Conservation (phyloP, 192 early-diverging fungal species). For the Physocladia obscura region DNA sequence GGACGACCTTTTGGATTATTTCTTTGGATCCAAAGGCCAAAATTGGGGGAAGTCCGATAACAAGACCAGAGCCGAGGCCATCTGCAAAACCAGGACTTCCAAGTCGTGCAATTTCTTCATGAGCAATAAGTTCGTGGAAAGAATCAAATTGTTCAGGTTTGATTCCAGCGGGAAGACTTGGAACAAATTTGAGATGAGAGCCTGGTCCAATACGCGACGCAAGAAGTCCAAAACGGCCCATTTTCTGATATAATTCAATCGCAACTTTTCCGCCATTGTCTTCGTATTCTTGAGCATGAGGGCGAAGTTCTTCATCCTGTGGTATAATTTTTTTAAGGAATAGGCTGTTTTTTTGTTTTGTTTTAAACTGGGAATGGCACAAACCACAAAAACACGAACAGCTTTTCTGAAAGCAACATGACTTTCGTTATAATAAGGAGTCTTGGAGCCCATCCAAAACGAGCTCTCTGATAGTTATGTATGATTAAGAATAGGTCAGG, state of each 20-base stretch:
- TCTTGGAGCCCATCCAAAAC: slow-evolving; percentile 17
- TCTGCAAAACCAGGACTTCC: slow-evolving; percentile 39
- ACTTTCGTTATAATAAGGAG: slow-evolving; percentile 48
- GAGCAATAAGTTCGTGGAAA: slow-evolving; percentile 55
- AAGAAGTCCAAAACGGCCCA: slow-evolving; percentile 44
- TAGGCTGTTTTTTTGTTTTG: neutral
- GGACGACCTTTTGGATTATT: slow-evolving; percentile 46
- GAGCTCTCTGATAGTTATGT: slow-evolving; percentile 25
- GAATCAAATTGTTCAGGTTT: slow-evolving; percentile 55
- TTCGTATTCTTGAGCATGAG: slow-evolving; percentile 21
- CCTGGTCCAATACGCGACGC: slow-evolving; percentile 50
- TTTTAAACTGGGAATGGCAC: neutral
- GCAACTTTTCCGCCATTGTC: slow-evolving; percentile 17
- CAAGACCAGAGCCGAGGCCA: slow-evolving; percentile 27
- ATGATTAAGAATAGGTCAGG: neutral
- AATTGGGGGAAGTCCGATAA: slow-evolving; percentile 48
- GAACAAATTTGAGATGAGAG: slow-evolving; percentile 39
- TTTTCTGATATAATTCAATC: slow-evolving; percentile 36
- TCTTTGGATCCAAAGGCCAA: slow-evolving; percentile 43
- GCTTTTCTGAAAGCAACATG: slow-evolving; percentile 43
- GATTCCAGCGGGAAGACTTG: slow-evolving; percentile 41
- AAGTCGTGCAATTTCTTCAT: slow-evolving; percentile 40
- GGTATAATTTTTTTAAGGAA: neutral
- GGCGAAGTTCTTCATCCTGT: slow-evolving; percentile 12
- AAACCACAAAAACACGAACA: slow-evolving; percentile 38